Base-by-base conservation (phyloP, 257 asterid species). In the Jasminum sambac region DNA sequence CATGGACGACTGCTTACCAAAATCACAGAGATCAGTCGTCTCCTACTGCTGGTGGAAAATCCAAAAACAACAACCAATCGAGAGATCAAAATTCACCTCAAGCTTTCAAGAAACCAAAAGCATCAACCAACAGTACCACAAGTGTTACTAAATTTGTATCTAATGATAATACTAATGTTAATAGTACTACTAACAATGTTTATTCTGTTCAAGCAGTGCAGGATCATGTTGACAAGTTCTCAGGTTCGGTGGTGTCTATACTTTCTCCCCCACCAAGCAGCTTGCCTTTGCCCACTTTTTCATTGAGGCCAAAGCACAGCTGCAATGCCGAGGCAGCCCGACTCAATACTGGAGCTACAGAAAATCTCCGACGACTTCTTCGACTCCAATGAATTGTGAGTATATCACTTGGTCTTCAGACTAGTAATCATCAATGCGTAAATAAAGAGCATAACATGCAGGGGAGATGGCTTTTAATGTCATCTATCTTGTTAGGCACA, bases 251-350 rank as follows among this genome's bases (percentile, higher is more conserved):
- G 80, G 74, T 66, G 64, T 76, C 77, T 63, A 58, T 76, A 0
- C 52, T 80, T 4, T 85, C 96, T 63, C 90, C 98, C 63, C 95
- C 96, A 24, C 96, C 98, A 24, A 89, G 95, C 72, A 88, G 98
- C 87, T 70, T 92, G 89, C 98, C 98, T 63, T 77, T 92, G 88
- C 98, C 98, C 70, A 85, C 82, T 21, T 91, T 91, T 79, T 80
- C 83, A 11, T 34, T 90, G 79, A 83, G 89, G 92, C 84, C 86
- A 25, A 87, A 86, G 81, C 83, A 78, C 40, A 69, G 86, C 74
- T 80, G 90, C 88, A 79, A 76, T 4, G 81, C 69, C 16, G 66
- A 68, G 72, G 88, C 84, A 21, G 86, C 76, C n/a, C 81, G 74
- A 46, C 3, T 57, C 7, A 86, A 80, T 19, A 17, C 85, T 37